Conservation (phyloP, 345 rosid genomes). For the Eutrema japonicum region DNA sequence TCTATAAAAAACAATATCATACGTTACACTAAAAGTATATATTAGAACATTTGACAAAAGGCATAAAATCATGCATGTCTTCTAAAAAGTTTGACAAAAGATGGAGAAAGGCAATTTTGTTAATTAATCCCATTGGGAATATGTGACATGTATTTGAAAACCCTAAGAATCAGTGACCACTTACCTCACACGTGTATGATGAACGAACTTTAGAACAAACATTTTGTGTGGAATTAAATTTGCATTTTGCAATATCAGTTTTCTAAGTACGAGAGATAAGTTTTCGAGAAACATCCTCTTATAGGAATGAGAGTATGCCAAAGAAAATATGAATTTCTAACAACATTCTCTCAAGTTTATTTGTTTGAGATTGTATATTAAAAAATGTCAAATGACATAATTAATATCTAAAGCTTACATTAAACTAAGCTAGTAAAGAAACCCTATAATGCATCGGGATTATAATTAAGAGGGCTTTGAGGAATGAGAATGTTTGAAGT, state of each 20-base stretch:
- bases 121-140: constrained; percentile 39
- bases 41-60: background rate
- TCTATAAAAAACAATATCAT: background rate
- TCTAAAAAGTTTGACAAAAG: constrained; percentile 3
- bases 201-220: constrained; percentile 12
- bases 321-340: constrained; percentile 17
- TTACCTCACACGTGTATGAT: constrained; percentile 35
- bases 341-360: constrained; percentile 41
- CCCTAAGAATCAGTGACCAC: constrained; percentile 42
- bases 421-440: constrained; percentile 29
- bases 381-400: constrained; percentile 24
- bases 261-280: constrained; percentile 34
- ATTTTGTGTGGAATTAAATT: background rate
- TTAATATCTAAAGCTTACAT: constrained; percentile 17
- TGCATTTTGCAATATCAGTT: background rate
- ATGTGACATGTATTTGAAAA: constrained; percentile 29
- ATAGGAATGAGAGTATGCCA: constrained; percentile 34
- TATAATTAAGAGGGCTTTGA: constrained; percentile 14
- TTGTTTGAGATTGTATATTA: constrained; percentile 13
- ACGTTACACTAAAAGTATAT: background rate
- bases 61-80: background rate
- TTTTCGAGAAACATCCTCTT: constrained; percentile 44
- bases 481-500: constrained; percentile 22
- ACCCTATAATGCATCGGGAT: constrained; percentile 38
- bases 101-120: constrained; percentile 15